Evolutionary conservation across 331 rosid genomes (phyloP).

Genomic region (Quercus phellos): DNA sequence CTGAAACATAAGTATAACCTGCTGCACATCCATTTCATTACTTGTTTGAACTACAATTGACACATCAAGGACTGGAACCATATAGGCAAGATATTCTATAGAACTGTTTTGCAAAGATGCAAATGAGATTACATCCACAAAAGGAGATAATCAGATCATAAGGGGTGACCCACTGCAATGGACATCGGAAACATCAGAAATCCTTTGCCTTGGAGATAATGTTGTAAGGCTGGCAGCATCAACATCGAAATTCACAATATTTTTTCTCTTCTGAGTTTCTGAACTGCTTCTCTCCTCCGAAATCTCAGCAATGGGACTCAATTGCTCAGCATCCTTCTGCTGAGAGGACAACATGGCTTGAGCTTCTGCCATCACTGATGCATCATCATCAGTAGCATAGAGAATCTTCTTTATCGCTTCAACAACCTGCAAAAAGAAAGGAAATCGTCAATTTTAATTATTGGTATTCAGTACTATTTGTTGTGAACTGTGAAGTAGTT

Average conservation of each 20-base stretch:
- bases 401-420: conserved; percentile 77
- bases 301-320: conserved; percentile 82
- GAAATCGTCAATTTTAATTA: neutral
- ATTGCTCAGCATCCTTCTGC: conserved; percentile 31
- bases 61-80: neutral
- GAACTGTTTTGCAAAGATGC: neutral
- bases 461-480: neutral
- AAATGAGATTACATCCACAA: conserved; percentile 15
- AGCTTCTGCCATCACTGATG: conserved; percentile 72
- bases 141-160: conserved; percentile 44
- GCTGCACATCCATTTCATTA: conserved; percentile 8
- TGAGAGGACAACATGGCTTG: conserved; percentile 60
- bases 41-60: conserved; percentile 8
- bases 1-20: neutral
- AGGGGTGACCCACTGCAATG: conserved; percentile 87
- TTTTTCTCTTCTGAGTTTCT: conserved; percentile 78
- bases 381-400: conserved; percentile 76
- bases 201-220: conserved; percentile 78
- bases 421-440: conserved; percentile 50
- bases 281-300: conserved; percentile 58
- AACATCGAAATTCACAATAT: conserved; percentile 52
- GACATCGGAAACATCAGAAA: conserved; percentile 78
- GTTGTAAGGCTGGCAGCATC: conserved; percentile 52
- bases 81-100: neutral
- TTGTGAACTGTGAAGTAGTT: neutral